phyloP scores from a whole-genome alignment of 345 rosid species.

The Euclidium syriacum region DNA sequence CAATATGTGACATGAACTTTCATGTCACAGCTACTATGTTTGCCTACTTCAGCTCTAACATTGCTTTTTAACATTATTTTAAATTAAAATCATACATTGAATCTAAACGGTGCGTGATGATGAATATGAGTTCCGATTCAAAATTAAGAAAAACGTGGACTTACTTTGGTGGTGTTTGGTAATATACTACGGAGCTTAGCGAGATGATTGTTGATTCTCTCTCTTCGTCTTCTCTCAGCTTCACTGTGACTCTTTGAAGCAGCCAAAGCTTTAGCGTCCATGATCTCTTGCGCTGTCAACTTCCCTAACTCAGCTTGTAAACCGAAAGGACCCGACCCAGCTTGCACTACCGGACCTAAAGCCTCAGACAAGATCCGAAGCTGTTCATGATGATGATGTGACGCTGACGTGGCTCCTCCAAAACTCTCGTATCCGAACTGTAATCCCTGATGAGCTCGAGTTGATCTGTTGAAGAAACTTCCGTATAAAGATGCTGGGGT shows the following conservation, averaged over 20 bases:
- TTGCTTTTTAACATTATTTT: neutral
- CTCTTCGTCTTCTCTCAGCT: constrained; percentile 93
- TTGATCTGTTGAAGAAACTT: constrained; percentile 52
- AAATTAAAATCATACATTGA: neutral
- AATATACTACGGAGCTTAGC: constrained; percentile 91
- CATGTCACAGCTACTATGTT: constrained; percentile 27
- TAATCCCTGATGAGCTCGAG: constrained; percentile 32
- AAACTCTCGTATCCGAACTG: constrained; percentile 44
- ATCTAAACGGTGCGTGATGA: constrained; percentile 5
- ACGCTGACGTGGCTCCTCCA: constrained; percentile 30
- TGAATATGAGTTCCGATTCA: too few species aligned
- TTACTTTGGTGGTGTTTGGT: constrained; percentile 97
- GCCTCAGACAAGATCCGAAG: constrained; percentile 77
- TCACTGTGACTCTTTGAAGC: constrained; percentile 98
- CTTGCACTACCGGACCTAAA: constrained; percentile 60
- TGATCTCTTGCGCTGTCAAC: constrained; percentile 93
- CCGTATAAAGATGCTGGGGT: constrained; percentile 60
- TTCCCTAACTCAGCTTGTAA: constrained; percentile 78
- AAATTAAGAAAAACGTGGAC: too few species aligned
- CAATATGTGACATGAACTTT: constrained; percentile 31
- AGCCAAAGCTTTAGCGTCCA: constrained; percentile 99
- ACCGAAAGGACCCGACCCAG: constrained; percentile 66
- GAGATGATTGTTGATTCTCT: constrained; percentile 93
- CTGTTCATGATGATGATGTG: constrained; percentile 49
- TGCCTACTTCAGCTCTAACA: constrained; percentile 20